phyloP scores from a whole-genome alignment of 768 basidiomycete genomes.

The Boletus coccyginus region DNA sequence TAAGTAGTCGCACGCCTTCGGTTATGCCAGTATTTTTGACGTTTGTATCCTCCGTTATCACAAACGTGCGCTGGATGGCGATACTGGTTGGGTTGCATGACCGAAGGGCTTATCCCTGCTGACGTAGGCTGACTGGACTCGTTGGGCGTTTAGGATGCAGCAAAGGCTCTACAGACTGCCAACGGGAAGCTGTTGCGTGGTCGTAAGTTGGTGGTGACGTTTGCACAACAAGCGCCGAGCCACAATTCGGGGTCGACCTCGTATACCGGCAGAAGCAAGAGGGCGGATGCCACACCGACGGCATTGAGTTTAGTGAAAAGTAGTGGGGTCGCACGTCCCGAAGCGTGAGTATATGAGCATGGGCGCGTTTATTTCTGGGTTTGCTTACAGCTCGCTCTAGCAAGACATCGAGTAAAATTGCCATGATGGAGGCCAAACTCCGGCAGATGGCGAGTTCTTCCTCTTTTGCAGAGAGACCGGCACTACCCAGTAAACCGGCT shows the following conservation, averaged over 20 bases:
- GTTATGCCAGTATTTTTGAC: conserved; percentile 25
- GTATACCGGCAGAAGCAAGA: conserved; percentile 36
- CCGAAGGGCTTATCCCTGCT: conserved; percentile 17
- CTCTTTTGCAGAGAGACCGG: conserved; percentile 18
- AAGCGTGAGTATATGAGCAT: conserved; percentile 38
- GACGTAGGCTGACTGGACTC: conserved; percentile 18
- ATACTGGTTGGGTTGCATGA: conserved; percentile 14
- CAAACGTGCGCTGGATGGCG: conserved; percentile 19
- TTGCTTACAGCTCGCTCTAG: conserved; percentile 11
- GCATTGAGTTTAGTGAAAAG: conserved; percentile 87
- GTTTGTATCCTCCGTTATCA: conserved; percentile 19
- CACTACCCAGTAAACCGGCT: conserved; percentile 22
- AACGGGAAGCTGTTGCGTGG: conserved; percentile 84
- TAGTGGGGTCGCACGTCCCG: conserved; percentile 45
- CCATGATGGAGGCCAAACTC: conserved; percentile 94
- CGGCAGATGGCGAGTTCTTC: conserved; percentile 60
- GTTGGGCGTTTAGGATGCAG: conserved; percentile 67
- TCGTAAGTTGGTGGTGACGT: conserved; percentile 86
- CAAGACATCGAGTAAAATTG: conserved; percentile 88
- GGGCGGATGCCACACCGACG: conserved; percentile 71
- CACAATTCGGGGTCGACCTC: conserved; percentile 29
- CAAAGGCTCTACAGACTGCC: conserved; percentile 66
- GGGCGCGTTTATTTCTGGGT: conserved; percentile 1
- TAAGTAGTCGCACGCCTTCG: conserved; percentile 45
- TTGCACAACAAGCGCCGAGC: conserved; percentile 78